phyloP scores from a whole-genome alignment of 495 filamentous ascomycete genomes.

The Jackrogersella multiformis region DNA sequence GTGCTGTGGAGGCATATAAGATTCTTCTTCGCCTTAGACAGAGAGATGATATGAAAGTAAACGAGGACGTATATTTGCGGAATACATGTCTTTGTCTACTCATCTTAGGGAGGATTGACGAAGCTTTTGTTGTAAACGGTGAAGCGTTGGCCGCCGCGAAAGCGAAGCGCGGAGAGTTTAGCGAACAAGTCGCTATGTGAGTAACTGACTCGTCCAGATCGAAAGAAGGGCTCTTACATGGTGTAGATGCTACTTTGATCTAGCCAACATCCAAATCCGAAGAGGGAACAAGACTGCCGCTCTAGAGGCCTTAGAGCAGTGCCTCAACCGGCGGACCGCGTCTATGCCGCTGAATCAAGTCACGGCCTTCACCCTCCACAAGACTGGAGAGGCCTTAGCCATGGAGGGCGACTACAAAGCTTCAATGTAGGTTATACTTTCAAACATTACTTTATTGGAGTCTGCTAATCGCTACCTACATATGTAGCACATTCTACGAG shows the following conservation, averaged over 20 bases:
- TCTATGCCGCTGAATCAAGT: conserved; percentile 2
- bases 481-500: not conserved
- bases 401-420: not conserved
- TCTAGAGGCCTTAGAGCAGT: not conserved
- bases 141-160: not conserved
- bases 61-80: not conserved
- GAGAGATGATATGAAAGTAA: conserved; percentile 1
- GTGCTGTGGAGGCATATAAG: not conserved
- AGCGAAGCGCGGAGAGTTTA: not conserved
- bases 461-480: not conserved
- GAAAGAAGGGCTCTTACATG: not conserved
- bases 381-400: not conserved
- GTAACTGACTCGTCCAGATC: not conserved
- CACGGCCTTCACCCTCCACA: conserved; percentile 5
- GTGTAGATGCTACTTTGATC: conserved; percentile 2
- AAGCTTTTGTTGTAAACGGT: not conserved
- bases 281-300: not conserved
- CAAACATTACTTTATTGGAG: not conserved
- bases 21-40: not conserved
- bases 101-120: not conserved
- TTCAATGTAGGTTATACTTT: not conserved
- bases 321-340: not conserved
- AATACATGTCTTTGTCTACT: conserved; percentile 3
- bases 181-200: not conserved
- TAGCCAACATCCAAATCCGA: not conserved